Percentiles rank a stretch among this genome's conserved stretches.
Conservation (phyloP, 2,329 filamentous ascomycete genomes). For the Canariomyces notabilis region DNA sequence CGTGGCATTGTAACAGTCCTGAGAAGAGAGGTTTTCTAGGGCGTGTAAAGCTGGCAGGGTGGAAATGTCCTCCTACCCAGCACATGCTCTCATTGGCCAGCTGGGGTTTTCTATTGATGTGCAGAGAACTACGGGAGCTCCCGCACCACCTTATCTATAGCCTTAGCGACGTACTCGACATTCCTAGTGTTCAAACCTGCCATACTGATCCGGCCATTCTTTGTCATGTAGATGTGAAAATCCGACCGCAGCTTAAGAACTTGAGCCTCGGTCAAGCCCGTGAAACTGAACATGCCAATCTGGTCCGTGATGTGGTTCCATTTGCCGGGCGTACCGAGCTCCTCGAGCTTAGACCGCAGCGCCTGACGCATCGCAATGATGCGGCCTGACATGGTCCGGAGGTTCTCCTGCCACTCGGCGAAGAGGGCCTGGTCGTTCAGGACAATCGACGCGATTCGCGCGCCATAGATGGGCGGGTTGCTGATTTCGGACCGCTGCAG, state of each 20-base stretch:
- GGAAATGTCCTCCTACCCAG: too few species aligned
- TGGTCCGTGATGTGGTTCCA: conserved; percentile 99
- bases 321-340: conserved; percentile 75
- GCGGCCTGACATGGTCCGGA: conserved; percentile 88
- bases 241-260: conserved; percentile 65
- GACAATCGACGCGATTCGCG: conserved; percentile 76
- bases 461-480: conserved; percentile 92
- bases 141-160: conserved; percentile 77
- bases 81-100: too few species aligned
- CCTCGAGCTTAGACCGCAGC: conserved; percentile 74
- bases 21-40: too few species aligned
- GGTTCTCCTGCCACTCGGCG: conserved; percentile 85
- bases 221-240: conserved; percentile 84
- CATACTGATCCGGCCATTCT: conserved; percentile 98
- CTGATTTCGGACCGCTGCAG: conserved; percentile 96
- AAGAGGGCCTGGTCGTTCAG: conserved; percentile 81
- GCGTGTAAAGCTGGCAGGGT: too few species aligned
- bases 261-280: conserved; percentile 69
- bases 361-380: conserved; percentile 87
- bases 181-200: conserved; percentile 92
- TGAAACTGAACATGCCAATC: conserved; percentile 99
- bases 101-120: too few species aligned
- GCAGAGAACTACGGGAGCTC: conserved; percentile 33
- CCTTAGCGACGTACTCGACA: conserved; percentile 86
- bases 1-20: too few species aligned